A percentile compares a stretch with the other conserved stretches of the same genome.
phyloP scores from a whole-genome alignment of 306 rosid species.

The Cicer yamashitae region DNA sequence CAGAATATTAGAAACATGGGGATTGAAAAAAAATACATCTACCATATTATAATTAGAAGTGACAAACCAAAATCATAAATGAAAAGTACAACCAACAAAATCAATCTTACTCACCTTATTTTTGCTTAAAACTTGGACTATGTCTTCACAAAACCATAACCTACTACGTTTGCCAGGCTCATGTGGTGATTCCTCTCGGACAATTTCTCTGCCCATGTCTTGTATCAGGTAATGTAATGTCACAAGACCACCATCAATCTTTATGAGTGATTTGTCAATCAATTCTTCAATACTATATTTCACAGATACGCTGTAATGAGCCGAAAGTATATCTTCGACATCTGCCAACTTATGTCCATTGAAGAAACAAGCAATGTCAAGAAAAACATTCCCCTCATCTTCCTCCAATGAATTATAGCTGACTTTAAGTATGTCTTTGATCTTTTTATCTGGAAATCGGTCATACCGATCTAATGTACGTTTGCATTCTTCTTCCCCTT shows the following conservation, averaged over 20 bases:
- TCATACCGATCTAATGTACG: not conserved
- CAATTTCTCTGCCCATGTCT: slow-evolving; percentile 13
- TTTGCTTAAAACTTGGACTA: slow-evolving; percentile 1
- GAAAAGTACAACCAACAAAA: not conserved
- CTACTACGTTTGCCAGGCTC: slow-evolving; percentile 3
- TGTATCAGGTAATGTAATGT: slow-evolving; percentile 12
- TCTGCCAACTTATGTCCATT: slow-evolving; percentile 14
- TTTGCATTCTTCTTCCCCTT: not conserved
- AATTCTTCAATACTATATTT: not conserved
- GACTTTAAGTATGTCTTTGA: slow-evolving; percentile 11
- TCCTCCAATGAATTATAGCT: slow-evolving; percentile 22
- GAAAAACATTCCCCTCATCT: slow-evolving; percentile 9
- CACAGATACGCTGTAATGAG: not conserved
- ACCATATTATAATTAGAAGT: not conserved
- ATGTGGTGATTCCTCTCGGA: not conserved
- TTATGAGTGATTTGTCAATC: slow-evolving; percentile 39
- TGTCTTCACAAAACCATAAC: slow-evolving; percentile 15
- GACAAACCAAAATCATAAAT: not conserved
- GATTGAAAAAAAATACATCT: not conserved
- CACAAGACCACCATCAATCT: not conserved
- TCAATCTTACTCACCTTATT: not conserved
- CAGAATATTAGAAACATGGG: not conserved
- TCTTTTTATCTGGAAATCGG: not conserved
- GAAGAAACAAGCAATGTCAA: slow-evolving; percentile 26
- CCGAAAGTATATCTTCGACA: slow-evolving; percentile 18